Conservation (phyloP, 805 yeast species). For the Yarrowia deformans region DNA sequence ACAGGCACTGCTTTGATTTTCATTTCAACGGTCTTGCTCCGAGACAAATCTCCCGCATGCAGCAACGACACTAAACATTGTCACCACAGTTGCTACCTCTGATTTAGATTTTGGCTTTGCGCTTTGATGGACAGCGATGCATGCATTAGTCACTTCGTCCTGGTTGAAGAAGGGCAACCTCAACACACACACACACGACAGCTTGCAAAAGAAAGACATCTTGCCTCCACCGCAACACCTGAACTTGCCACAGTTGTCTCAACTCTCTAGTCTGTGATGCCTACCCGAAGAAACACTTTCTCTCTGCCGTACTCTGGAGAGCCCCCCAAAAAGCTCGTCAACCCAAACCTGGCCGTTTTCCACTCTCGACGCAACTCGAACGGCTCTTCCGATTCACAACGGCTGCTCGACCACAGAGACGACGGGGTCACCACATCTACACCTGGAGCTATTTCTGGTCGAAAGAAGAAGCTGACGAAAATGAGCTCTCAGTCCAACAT, state of each 20-base stretch:
- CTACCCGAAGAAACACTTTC: slow-evolving; percentile 35
- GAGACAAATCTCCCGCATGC: slow-evolving; percentile 16
- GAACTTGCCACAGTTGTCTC: neutral
- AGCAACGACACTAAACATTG: slow-evolving; percentile 16
- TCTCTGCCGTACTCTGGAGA: slow-evolving; percentile 36
- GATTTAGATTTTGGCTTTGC: slow-evolving; percentile 29
- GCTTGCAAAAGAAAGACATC: neutral
- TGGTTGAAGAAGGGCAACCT: slow-evolving; percentile 5
- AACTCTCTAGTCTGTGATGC: slow-evolving; percentile 7
- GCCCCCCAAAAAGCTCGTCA: slow-evolving; percentile 25
- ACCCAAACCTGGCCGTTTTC: slow-evolving; percentile 26
- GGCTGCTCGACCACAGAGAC: slow-evolving; percentile 32
- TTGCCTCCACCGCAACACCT: neutral
- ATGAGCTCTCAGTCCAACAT: slow-evolving; percentile 20
- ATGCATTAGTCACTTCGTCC: slow-evolving; percentile 18
- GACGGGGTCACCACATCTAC: slow-evolving; percentile 20
- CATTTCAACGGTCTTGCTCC: neutral
- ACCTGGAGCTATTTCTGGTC: slow-evolving; percentile 8
- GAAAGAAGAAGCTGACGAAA: slow-evolving; percentile 14
- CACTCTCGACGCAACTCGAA: slow-evolving; percentile 34
- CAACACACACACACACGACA: slow-evolving; percentile 7
- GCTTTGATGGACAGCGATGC: slow-evolving; percentile 22
- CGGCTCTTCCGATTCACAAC: slow-evolving; percentile 34
- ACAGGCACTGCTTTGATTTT: no score
- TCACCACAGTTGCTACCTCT: slow-evolving; percentile 25